These are phyloP conservation scores for Pseudisothecium myosuroides DNA, from an alignment of 225 moss, liverwort and hornwort species.

Conservation along the genomic window DNA sequence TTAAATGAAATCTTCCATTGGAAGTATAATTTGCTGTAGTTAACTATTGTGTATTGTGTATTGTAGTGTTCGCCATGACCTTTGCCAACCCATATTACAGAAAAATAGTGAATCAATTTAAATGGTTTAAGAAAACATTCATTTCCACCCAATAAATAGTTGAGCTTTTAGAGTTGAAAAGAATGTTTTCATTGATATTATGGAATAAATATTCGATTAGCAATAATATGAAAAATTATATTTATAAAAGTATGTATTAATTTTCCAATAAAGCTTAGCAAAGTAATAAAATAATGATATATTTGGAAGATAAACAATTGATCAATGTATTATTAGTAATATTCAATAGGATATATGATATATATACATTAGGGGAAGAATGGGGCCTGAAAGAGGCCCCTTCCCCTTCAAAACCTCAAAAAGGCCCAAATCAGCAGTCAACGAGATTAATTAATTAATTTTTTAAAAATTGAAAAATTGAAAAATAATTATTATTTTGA, in stretches of 20 bases:
- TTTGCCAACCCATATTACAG: neutral
- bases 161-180: neutral
- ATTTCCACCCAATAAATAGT: fast-evolving
- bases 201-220: neutral
- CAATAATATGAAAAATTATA: neutral
- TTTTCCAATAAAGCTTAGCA: fast-evolving
- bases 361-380: too few species aligned
- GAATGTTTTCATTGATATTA: neutral
- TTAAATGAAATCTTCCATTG: neutral
- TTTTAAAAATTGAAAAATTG: too few species aligned
- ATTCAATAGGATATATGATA: neutral
- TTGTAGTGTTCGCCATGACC: too few species aligned
- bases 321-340: neutral
- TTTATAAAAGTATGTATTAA: neutral
- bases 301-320: neutral
- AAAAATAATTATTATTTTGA: too few species aligned
- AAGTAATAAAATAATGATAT: neutral
- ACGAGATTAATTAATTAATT: too few species aligned
- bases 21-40: neutral
- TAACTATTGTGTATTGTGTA: neutral
- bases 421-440: too few species aligned
- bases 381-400: too few species aligned
- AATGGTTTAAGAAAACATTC: neutral
- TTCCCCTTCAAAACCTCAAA: too few species aligned
- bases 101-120: neutral